phyloP scores from a whole-genome alignment of 2,329 filamentous ascomycete species.

The Penicillium sp. region DNA sequence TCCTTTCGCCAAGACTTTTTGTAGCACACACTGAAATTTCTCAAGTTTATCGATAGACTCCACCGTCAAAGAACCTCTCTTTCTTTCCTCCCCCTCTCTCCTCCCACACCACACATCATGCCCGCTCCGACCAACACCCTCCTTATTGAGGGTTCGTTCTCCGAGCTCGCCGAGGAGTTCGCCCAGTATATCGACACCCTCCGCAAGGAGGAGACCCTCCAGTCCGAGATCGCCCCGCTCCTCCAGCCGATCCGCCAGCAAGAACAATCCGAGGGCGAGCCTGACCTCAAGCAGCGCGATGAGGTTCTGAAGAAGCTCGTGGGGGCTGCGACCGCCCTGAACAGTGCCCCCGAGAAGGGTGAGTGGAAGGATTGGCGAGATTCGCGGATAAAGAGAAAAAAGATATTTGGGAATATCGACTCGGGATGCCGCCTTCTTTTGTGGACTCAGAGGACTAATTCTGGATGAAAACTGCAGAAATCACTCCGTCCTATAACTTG shows the following conservation, averaged over 20 bases:
- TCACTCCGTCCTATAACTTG: slow-evolving; percentile 93
- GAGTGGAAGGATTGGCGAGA: slow-evolving; percentile 14
- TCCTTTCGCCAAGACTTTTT: slow-evolving; percentile 36
- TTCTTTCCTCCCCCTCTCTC: slow-evolving; percentile 16
- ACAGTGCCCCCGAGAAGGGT: slow-evolving; percentile 83
- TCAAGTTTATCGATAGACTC: slow-evolving; percentile 35
- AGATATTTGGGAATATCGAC: slow-evolving; percentile 5
- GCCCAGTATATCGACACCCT: slow-evolving; percentile 86
- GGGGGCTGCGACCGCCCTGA: slow-evolving; percentile 68
- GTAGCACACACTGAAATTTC: slow-evolving; percentile 42
- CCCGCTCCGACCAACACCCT: slow-evolving; percentile 58
- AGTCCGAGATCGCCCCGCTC: slow-evolving; percentile 64
- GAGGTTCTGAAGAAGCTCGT: slow-evolving; percentile 88
- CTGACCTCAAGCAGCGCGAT: slow-evolving; percentile 60
- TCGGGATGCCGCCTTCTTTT: not conserved
- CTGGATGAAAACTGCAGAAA: slow-evolving; percentile 55
- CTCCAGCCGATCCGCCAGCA: slow-evolving; percentile 54
- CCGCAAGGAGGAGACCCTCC: slow-evolving; percentile 58
- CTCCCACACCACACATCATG: slow-evolving; percentile 42
- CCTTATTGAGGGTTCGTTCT: slow-evolving; percentile 83
- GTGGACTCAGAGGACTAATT: slow-evolving; percentile 13
- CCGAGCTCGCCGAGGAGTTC: slow-evolving; percentile 90
- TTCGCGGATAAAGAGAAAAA: slow-evolving; percentile 10
- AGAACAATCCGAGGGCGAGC: slow-evolving; percentile 50
- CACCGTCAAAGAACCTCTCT: slow-evolving; percentile 31